phyloP scores from a whole-genome alignment of 306 rosid genomes.

The Castanea sativa region DNA sequence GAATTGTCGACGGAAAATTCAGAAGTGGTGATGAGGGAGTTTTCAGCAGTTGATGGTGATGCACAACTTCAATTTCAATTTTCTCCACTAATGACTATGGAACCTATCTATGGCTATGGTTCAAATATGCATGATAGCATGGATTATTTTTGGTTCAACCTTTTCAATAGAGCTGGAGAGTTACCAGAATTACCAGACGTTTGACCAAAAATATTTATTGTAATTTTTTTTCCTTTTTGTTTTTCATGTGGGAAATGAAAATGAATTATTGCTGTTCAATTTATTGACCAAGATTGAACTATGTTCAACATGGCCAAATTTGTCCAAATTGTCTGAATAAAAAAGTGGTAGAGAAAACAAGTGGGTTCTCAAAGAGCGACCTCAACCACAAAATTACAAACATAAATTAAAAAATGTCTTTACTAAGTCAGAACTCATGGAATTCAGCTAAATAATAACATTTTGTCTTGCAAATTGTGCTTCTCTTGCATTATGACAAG shows the following conservation, averaged over 20 bases:
- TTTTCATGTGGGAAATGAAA: neutral
- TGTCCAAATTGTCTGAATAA: neutral
- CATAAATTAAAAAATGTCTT: neutral
- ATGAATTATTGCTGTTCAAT: neutral
- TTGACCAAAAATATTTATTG: slow-evolving; percentile 8
- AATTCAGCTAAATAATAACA: neutral
- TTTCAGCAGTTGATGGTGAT: slow-evolving; percentile 6
- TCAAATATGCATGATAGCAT: slow-evolving; percentile 26
- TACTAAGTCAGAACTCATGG: neutral
- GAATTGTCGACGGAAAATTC: slow-evolving; percentile 48
- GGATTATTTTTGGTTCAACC: slow-evolving; percentile 69
- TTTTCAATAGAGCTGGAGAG: slow-evolving; percentile 52
- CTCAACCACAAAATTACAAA: no score
- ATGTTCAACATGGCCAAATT: neutral
- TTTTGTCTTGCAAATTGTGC: neutral
- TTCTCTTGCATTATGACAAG: neutral
- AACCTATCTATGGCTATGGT: slow-evolving; percentile 12
- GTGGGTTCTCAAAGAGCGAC: no score
- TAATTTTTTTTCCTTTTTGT: neutral
- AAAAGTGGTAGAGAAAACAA: neutral
- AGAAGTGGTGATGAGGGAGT: neutral
- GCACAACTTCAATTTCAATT: slow-evolving; percentile 8
- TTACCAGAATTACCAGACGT: slow-evolving; percentile 31
- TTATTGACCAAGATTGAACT: neutral
- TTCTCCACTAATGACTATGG: slow-evolving; percentile 23